Percentiles rank a stretch among this genome's conserved stretches.
Conservation (phyloP, 768 basidiomycete genomes). For the Rhizopogon rudus region DNA sequence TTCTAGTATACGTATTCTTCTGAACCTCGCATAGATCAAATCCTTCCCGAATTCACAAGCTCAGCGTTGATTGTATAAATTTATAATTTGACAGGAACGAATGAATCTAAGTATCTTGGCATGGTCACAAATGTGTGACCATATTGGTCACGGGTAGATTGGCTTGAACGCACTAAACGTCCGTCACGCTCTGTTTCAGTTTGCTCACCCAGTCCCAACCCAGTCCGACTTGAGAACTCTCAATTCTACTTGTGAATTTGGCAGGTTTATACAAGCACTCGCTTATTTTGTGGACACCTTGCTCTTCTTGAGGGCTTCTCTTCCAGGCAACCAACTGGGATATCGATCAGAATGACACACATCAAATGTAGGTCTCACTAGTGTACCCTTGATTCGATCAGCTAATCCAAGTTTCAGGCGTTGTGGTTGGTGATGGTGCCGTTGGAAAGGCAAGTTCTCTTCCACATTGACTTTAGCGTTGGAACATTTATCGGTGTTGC, state of each 20-base stretch:
- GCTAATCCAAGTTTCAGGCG: constrained; percentile 56
- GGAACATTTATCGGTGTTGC: constrained; percentile 15
- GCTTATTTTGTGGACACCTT: constrained; percentile 5
- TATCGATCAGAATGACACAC: constrained; percentile 57
- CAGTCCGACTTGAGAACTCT: background rate
- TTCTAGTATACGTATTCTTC: background rate
- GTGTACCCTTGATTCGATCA: constrained; percentile 10
- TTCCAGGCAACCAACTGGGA: constrained; percentile 1
- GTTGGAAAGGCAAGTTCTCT: constrained; percentile 80
- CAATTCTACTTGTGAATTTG: constrained; percentile 5
- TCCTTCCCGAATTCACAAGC: no score
- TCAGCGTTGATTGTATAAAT: no score
- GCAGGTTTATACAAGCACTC: constrained; percentile 13
- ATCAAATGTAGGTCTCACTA: constrained; percentile 71
- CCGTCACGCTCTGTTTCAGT: background rate
- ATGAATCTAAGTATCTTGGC: no score
- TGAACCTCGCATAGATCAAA: no score
- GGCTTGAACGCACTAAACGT: no score
- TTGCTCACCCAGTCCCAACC: background rate
- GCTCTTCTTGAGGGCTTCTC: constrained; percentile 1
- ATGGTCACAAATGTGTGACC: background rate
- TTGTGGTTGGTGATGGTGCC: constrained; percentile 98
- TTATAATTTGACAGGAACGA: no score
- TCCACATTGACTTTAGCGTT: constrained; percentile 3
- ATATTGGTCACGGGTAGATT: background rate